phyloP scores from a whole-genome alignment of 805 yeast species.

The Yarrowia sp. region DNA sequence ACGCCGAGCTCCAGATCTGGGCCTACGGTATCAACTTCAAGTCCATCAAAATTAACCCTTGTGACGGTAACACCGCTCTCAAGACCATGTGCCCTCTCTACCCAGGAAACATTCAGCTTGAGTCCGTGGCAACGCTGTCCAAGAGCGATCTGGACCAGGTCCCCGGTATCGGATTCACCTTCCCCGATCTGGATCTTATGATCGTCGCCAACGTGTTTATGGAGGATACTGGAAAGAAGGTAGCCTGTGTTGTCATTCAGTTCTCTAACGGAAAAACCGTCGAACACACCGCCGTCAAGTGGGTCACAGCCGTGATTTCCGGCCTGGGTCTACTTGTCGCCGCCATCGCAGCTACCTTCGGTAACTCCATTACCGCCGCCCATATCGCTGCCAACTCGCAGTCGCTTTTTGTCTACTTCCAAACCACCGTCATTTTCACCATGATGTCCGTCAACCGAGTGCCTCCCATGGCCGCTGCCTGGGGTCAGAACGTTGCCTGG shows the following conservation, averaged over 20 bases:
- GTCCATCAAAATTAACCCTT: conserved; percentile 55
- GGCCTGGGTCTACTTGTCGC: conserved; percentile 82
- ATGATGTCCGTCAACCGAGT: conserved; percentile 83
- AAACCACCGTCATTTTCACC: conserved; percentile 74
- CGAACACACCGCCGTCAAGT: conserved; percentile 73
- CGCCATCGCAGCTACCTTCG: conserved; percentile 78
- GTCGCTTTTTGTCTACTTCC: conserved; percentile 81
- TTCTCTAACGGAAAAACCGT: conserved; percentile 79
- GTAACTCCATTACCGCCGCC: conserved; percentile 85
- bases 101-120: conserved; percentile 77
- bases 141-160: conserved; percentile 50
- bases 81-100: conserved; percentile 86
- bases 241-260: conserved; percentile 74
- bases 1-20: conserved; percentile 68
- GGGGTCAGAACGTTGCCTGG: conserved; percentile 93
- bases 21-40: conserved; percentile 84
- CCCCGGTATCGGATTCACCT: conserved; percentile 82
- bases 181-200: conserved; percentile 83
- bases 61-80: conserved; percentile 51
- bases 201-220: conserved; percentile 52
- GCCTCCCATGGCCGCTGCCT: conserved; percentile 89
- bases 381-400: conserved; percentile 84
- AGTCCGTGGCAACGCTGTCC: conserved; percentile 58
- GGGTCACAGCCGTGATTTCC: conserved; percentile 91
- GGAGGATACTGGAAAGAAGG: conserved; percentile 39